A percentile compares a stretch with the other conserved stretches of the same genome.
phyloP scores from a whole-genome alignment of 2,329 filamentous ascomycete genomes.

The Rutstroemia sp. region DNA sequence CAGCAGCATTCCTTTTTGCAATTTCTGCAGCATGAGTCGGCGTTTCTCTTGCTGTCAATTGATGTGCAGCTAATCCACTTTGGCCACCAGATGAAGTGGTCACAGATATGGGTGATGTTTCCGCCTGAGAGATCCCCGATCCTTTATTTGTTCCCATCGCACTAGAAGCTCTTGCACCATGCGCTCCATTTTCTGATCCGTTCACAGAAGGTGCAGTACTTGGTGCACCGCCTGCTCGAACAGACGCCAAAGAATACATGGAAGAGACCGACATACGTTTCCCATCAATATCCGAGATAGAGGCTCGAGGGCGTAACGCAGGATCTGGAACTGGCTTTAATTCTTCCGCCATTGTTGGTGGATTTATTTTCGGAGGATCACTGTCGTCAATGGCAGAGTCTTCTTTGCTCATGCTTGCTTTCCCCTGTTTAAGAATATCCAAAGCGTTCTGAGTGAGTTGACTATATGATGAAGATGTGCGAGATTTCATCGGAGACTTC shows the following conservation, averaged over 20 bases:
- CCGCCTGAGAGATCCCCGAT: constrained; percentile 35
- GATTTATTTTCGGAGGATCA: constrained; percentile 40
- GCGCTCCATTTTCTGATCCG: constrained; percentile 41
- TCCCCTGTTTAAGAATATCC: constrained; percentile 28
- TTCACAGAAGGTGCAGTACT: constrained; percentile 46
- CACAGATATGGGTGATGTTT: constrained; percentile 45
- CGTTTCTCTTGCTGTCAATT: constrained; percentile 34
- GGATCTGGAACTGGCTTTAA: constrained; percentile 34
- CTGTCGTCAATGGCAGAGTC: constrained; percentile 42
- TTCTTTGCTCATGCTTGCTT: constrained; percentile 26
- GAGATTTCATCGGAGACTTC: constrained; percentile 34
- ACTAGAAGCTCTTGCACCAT: constrained; percentile 16
- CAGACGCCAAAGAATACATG: constrained; percentile 61
- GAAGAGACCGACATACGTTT: constrained; percentile 70
- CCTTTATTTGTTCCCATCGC: constrained; percentile 18
- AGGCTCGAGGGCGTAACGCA: constrained; percentile 38
- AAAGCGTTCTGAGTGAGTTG: constrained; percentile 31
- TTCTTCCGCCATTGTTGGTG: constrained; percentile 29
- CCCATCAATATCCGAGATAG: constrained; percentile 44
- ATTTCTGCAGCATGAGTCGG: constrained; percentile 26
- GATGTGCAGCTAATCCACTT: constrained; percentile 37
- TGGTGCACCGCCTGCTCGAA: constrained; percentile 36
- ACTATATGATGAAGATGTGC: constrained; percentile 27
- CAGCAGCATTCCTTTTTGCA: constrained; percentile 26
- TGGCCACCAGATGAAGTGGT: constrained; percentile 44